phyloP scores from a whole-genome alignment of 768 basidiomycete species.

The Macrolepiota albuminosa region DNA sequence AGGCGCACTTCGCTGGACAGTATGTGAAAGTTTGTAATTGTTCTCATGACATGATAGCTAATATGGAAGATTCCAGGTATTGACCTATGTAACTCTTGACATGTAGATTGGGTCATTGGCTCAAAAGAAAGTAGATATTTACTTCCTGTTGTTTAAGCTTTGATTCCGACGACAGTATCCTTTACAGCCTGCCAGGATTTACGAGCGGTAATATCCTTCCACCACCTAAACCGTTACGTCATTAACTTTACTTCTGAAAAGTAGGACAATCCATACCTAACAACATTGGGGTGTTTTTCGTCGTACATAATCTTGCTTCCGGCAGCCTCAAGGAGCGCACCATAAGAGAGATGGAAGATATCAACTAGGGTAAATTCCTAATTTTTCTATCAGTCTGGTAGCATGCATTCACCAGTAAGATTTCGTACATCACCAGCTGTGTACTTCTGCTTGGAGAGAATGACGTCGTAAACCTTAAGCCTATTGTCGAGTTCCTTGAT shows the following conservation, averaged over 20 bases:
- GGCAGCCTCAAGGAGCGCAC: constrained; percentile 8
- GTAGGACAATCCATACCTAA: constrained; percentile 2
- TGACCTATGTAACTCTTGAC: not conserved
- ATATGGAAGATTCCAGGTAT: not conserved
- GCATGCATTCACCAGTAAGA: not conserved
- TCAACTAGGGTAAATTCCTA: constrained; percentile 16
- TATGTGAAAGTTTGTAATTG: not conserved
- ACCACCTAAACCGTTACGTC: constrained; percentile 14
- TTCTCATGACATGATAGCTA: not conserved
- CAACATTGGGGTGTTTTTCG: constrained; percentile 13
- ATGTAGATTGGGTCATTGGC: not conserved
- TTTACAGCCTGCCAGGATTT: constrained; percentile 21
- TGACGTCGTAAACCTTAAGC: constrained; percentile 47
- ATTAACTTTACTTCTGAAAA: not conserved
- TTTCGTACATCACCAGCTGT: constrained; percentile 49
- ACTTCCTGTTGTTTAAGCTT: not conserved
- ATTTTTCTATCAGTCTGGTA: not conserved
- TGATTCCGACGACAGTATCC: constrained; percentile 13
- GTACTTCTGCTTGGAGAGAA: constrained; percentile 49
- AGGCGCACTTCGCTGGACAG: not conserved
- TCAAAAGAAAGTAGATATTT: not conserved
- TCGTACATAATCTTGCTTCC: constrained; percentile 12
- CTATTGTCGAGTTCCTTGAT: constrained; percentile 28
- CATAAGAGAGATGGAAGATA: constrained; percentile 19
- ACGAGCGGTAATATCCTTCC: constrained; percentile 17